Conservation (phyloP, 1,139 yeast species). For the Petasospora rhodanensis region DNA sequence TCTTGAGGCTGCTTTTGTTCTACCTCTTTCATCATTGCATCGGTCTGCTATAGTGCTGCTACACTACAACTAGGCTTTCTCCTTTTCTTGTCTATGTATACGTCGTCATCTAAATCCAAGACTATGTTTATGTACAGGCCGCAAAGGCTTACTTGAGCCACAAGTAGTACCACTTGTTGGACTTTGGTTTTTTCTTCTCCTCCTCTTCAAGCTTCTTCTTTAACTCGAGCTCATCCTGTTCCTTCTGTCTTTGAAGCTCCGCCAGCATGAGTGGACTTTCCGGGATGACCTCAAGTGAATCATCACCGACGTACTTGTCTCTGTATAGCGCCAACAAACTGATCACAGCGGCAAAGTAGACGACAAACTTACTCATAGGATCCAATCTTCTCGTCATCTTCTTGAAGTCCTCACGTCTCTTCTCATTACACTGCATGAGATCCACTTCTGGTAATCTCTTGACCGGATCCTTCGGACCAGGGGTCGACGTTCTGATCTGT, state of each 20-base stretch:
- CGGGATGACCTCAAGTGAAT: constrained; percentile 12
- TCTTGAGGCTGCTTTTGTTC: no score
- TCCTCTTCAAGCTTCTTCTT: constrained; percentile 7
- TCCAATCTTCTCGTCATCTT: constrained; percentile 45
- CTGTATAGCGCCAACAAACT: constrained; percentile 28
- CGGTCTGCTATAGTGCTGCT: no score
- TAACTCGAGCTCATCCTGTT: constrained; percentile 7
- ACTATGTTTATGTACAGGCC: no score
- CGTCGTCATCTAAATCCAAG: no score
- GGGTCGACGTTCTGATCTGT: constrained; percentile 26
- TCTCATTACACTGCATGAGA: constrained; percentile 41
- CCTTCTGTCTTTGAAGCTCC: constrained; percentile 19
- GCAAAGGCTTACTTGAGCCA: constrained; percentile 33
- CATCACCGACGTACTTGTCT: constrained; percentile 29
- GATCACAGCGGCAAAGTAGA: constrained; percentile 38
- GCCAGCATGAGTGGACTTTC: constrained; percentile 22
- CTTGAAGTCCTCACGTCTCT: constrained; percentile 46
- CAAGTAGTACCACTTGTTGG: constrained; percentile 41
- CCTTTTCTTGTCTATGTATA: constrained; percentile 1
- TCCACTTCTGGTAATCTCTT: constrained; percentile 37
- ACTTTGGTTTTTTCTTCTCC: neutral
- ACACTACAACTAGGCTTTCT: no score
- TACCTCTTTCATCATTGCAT: no score
- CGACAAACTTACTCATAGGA: constrained; percentile 47
- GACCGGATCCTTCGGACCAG: constrained; percentile 31